Percentiles rank a stretch among this genome's conserved stretches.
phyloP scores from a whole-genome alignment of 805 yeast genomes.

The Saccharomycopsis babjevae region DNA sequence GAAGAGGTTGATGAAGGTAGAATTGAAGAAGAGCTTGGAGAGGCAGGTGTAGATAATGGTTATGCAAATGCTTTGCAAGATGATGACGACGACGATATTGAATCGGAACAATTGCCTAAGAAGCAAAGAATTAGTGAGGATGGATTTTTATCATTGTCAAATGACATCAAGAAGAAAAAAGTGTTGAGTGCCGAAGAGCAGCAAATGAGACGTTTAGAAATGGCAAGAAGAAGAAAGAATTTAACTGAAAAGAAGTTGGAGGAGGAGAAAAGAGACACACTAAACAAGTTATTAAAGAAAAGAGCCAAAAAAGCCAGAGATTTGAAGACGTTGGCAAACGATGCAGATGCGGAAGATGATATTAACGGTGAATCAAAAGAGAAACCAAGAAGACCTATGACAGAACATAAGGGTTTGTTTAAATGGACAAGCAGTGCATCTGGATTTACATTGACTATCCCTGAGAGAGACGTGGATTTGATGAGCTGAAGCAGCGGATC shows the following conservation, averaged over 20 bases:
- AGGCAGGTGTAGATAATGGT: background rate
- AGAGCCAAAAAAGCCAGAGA: constrained; percentile 66
- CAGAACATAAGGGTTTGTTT: constrained; percentile 36
- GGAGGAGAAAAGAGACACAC: constrained; percentile 87
- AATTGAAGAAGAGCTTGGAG: background rate
- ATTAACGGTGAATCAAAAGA: constrained; percentile 15
- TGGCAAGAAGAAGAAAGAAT: constrained; percentile 80
- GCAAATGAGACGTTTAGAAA: constrained; percentile 73
- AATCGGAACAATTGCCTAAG: background rate
- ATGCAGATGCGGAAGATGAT: constrained; percentile 21
- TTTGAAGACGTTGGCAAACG: constrained; percentile 22
- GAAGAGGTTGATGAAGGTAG: constrained; percentile 17
- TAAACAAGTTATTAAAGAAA: constrained; percentile 75
- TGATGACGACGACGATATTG: background rate
- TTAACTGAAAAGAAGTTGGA: constrained; percentile 72
- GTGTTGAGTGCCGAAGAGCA: constrained; percentile 75
- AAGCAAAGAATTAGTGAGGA: background rate
- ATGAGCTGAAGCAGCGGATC: background rate
- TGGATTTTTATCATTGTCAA: constrained; percentile 26
- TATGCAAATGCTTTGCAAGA: background rate
- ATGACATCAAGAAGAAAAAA: constrained; percentile 38
- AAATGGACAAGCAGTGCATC: constrained; percentile 29
- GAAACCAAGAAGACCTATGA: constrained; percentile 33
- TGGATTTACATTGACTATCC: constrained; percentile 10
- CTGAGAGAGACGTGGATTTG: constrained; percentile 9